Base-by-base conservation (phyloP, 495 filamentous ascomycete species). In the Xylaria venustula region DNA sequence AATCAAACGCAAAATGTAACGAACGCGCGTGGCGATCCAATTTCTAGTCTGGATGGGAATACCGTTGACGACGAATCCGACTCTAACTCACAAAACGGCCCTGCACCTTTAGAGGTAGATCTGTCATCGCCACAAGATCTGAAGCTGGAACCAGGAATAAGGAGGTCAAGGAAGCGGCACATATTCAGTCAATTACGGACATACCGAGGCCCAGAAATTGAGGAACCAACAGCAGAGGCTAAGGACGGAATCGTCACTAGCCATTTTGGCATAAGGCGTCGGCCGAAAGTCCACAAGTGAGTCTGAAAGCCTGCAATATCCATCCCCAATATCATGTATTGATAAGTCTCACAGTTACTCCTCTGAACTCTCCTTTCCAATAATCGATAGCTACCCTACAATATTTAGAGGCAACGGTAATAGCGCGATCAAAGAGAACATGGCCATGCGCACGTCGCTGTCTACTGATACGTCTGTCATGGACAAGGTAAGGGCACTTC, bases 321-420 rank as follows among this genome's bases (percentile, higher is more conserved):
- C 26, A 0, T 9, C 26, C 9, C 14, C 23, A 0, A 9, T 5
- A 0, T 8, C 15, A 30, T 19, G 40, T 61, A 7, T 44, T 61
- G 41, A 60, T n/a, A 50, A 41, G 25, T 53, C 28, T 22, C n/a
- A 32, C 42, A 78, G 79, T 58, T 75, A 79, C 64, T 61, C 66
- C 51, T 85, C 85, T 19, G 58, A 77, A 3, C 79, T 96, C 17
- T 74, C 79, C 6, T 92, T 91, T 70, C 92, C 94, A 3, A 70
- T 92, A 12, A 81, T 96, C 28, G 86, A 93, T 70, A 96, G 90
- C 73, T 96, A 90, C 77, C 94, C 83, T 37, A 75, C 60, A 32
- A 89, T 89, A 61, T 93, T 87, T 77, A 77, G 71, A 47, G 72
- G 73, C 50, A 64, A 66, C 20, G 58, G 77, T 66, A 62, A 65